Evolutionary conservation across 345 rosid species (phyloP), one percentile per base, ranked within the genome.

Genomic region (Linum usitatissimum): DNA sequence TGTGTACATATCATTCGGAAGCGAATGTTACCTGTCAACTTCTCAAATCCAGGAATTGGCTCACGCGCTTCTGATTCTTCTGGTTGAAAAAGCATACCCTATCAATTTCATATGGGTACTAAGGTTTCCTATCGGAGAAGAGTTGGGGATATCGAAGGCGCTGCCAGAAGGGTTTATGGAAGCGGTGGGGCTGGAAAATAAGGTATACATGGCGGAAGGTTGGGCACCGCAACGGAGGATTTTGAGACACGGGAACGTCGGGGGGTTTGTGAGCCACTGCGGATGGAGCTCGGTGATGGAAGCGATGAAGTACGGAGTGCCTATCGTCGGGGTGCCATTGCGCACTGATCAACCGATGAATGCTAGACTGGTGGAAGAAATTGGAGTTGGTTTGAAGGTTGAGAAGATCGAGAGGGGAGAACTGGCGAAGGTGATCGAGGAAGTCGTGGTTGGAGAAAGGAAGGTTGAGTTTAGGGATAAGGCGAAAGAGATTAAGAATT

Each of bases 211-310:
- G 39, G 54, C 21, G 54, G 54, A 39, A 31, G 23, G 15, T 3
- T 61, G 64, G 55, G 64, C 64, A 3, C 64, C 64, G 18, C 64
- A 61, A 6, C 5, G 13, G 30, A 40, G 45, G 18, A 45, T 61
- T 6, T n/a, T 61, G 42, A 23, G 30, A 10, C 53, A 61, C 45
- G 12, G 19, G 42, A 39, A 17, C 54, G 18, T 45, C 0, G 53
- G 54, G 4, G 64, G 64, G 31, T 61, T 61, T 17, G 54, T 61
- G 54, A 61, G 54, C 9, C 64, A 61, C 64, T 61, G 64, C 42
- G 64, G 53, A 19, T 61, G 64, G 64, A 45, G 64, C 40, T 61
- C 64, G 42, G 64, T 61, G 18, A 61, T 42, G 64, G 64, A 61
- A 23, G 42, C 30, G 12, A 45, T 61, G 30, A 39, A 45, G 18